Percentiles rank a stretch among this genome's conserved stretches.
phyloP scores from a whole-genome alignment of 2,329 filamentous ascomycete genomes.

The Diaporthe destruens region DNA sequence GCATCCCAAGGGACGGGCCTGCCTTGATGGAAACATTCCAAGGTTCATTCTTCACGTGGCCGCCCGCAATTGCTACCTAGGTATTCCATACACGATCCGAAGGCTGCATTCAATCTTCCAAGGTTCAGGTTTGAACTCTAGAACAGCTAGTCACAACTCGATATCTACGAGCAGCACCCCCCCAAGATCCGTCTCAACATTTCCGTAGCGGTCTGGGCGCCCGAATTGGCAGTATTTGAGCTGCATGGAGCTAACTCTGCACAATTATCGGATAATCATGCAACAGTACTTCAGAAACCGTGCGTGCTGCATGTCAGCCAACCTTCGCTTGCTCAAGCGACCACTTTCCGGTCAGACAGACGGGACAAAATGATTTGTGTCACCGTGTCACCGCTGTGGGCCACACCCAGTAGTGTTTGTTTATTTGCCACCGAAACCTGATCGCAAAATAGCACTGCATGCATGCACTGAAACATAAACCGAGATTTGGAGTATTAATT shows the following conservation, averaged over 20 bases:
- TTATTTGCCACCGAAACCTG: neutral
- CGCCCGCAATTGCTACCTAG: neutral
- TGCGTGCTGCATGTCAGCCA: conserved; percentile 19
- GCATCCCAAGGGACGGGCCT: neutral
- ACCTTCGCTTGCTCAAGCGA: conserved; percentile 20
- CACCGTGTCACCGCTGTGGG: conserved; percentile 13
- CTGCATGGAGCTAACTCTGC: conserved; percentile 25
- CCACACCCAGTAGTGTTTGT: neutral
- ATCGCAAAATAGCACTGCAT: conserved; percentile 30
- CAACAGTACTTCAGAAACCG: neutral
- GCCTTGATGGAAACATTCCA: neutral
- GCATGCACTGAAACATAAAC: neutral
- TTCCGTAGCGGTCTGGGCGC: neutral
- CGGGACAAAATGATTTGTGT: neutral
- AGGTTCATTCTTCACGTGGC: neutral
- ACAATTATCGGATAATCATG: conserved; percentile 3
- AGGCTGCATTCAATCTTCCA: neutral
- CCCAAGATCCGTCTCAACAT: neutral
- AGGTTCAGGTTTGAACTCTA: too few relatives aligned
- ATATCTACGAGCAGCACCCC: too few relatives aligned
- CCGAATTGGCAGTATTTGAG: neutral
- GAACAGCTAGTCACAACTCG: neutral
- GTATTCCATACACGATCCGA: too few relatives aligned
- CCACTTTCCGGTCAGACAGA: conserved; percentile 3
- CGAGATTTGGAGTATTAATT: neutral